These are phyloP conservation scores for Malus hybrid DNA, from an alignment of 331 rosid genomes.

Conservation along the genomic window DNA sequence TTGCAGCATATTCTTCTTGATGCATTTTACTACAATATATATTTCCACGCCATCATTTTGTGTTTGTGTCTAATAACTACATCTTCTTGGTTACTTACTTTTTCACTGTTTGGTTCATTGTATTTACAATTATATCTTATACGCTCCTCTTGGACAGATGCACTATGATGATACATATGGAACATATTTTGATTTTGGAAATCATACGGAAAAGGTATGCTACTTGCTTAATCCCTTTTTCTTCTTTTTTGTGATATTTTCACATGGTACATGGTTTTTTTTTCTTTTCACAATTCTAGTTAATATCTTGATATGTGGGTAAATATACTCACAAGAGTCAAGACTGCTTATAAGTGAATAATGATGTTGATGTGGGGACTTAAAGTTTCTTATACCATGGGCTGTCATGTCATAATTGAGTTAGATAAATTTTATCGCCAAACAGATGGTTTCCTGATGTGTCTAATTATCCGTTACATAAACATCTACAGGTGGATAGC, in stretches of 20 bases:
- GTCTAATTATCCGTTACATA: no score
- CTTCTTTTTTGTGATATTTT: background rate
- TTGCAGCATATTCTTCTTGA: background rate
- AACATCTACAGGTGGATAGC: background rate
- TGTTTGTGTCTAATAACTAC: background rate
- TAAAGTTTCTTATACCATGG: no score
- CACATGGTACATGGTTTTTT: no score
- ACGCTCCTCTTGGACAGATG: slow-evolving; percentile 49
- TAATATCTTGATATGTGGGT: no score
- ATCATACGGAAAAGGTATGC: slow-evolving; percentile 89
- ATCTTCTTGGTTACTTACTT: background rate
- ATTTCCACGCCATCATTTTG: background rate
- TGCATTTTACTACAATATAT: background rate
- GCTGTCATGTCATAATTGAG: no score
- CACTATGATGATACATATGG: slow-evolving; percentile 64
- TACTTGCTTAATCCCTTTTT: background rate
- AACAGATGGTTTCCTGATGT: no score
- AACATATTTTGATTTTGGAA: slow-evolving; percentile 86
- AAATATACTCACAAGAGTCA: no score
- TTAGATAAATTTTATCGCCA: no score
- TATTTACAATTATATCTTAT: slow-evolving; percentile 8
- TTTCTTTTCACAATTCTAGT: no score
- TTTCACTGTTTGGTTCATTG: background rate
- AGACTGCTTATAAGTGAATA: no score
- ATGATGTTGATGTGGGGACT: no score